These are phyloP conservation scores for Nematodospora anomalae DNA, from an alignment of 1,139 yeast species.

Conservation along the genomic window DNA sequence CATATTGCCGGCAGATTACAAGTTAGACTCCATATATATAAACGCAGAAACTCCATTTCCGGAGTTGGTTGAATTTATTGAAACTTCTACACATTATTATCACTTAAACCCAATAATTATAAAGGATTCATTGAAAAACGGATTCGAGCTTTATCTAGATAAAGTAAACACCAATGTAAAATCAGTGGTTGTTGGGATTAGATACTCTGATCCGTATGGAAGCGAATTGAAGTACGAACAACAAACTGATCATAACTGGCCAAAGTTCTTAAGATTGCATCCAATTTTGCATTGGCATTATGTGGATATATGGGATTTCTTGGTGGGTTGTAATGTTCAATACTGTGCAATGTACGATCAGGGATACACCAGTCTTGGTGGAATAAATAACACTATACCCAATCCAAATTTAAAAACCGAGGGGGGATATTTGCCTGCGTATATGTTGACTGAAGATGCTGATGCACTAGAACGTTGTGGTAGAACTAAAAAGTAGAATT, in stretches of 20 bases:
- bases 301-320: slow-evolving; percentile 72
- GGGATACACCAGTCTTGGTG: slow-evolving; percentile 86
- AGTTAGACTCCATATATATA: slow-evolving; percentile 63
- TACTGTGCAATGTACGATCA: slow-evolving; percentile 72
- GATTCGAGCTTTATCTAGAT: slow-evolving; percentile 59
- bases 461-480: slow-evolving; percentile 56
- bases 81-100: slow-evolving; percentile 40
- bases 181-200: slow-evolving; percentile 77
- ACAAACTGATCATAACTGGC: slow-evolving; percentile 83
- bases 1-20: slow-evolving; percentile 30
- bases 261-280: slow-evolving; percentile 72
- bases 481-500: slow-evolving; percentile 17
- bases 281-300: slow-evolving; percentile 85
- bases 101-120: slow-evolving; percentile 47
- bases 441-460: slow-evolving; percentile 56
- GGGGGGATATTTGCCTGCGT: slow-evolving; percentile 58
- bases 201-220: slow-evolving; percentile 81
- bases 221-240: slow-evolving; percentile 53
- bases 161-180: slow-evolving; percentile 45
- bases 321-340: slow-evolving; percentile 47
- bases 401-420: slow-evolving; percentile 56
- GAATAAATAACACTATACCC: slow-evolving; percentile 59
- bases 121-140: slow-evolving; percentile 56
- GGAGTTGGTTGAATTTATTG: slow-evolving; percentile 52
- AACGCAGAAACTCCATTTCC: slow-evolving; percentile 68